Evolutionary conservation across 768 basidiomycete genomes (phyloP), one percentile per base, ranked within the genome.

Genomic region (Fomitopsis serialis): DNA sequence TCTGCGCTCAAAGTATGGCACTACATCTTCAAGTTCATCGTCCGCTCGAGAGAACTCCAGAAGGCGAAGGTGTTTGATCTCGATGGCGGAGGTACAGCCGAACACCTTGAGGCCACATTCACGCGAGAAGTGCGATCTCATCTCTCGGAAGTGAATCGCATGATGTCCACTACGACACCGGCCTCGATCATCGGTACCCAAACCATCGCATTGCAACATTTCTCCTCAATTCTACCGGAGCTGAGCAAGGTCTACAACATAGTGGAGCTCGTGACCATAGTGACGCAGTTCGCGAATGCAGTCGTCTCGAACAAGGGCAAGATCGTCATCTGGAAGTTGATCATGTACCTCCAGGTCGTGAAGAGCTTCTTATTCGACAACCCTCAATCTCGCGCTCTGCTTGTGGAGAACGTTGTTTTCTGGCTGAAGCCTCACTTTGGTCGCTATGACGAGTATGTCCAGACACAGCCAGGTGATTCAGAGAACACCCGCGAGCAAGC

Each of bases 381-480:
- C 54, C 72, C 87, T 0, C 78, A 89, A 50, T 85, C 89, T 13
- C 83, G 96, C 25, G 77, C 85, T 1, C 70, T 89, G 5, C 74
- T 98, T 2, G 85, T 96, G 7, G 94, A 97, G 58, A 83, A 87
- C 19, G 83, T 98, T 24, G 85, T 94, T 10, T 80, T 87, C 21
- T 98, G 95, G 94, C 87, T 98, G 59, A 96, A 94, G 65, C 92
- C 95, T 1, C 86, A 95, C 67, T 91, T 98, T 62, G 95, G 95
- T 23, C 81, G 82, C 25, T 98, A 87, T 63, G 93, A 98, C 58
- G 94, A 95, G 68, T 88, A 82, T 59, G 65, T 75, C 19, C 79
- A 84, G 57, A 78, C 78, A 12, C 76, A 78, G 51, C 70, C 80
- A 1, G 82, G 76, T 51, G 93, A 95, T 57, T 71, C 80, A 2